A percentile compares a stretch with the other conserved stretches of the same genome.
phyloP scores from a whole-genome alignment of 352 stramenopile genomes.

The Phytophthora pistaciae region DNA sequence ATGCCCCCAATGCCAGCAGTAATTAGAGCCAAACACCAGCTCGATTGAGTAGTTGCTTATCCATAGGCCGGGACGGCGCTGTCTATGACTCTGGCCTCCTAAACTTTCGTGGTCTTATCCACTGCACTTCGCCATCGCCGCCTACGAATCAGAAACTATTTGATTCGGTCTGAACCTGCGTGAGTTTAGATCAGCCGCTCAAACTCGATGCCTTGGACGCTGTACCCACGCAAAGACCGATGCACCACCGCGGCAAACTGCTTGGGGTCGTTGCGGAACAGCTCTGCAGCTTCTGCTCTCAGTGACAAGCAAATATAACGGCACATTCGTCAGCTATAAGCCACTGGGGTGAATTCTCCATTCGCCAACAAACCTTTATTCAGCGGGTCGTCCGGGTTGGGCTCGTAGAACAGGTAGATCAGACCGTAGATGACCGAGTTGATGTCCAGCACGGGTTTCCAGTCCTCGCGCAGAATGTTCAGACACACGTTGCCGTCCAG shows the following conservation, averaged over 20 bases:
- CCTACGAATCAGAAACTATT: slow-evolving; percentile 19
- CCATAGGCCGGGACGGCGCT: slow-evolving; percentile 15
- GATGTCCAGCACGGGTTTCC: slow-evolving; percentile 99
- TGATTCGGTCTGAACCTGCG: slow-evolving; percentile 1
- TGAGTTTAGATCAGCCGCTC: slow-evolving; percentile 75
- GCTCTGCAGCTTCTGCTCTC: slow-evolving; percentile 94
- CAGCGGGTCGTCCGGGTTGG: slow-evolving; percentile 98
- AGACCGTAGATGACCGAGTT: slow-evolving; percentile 99
- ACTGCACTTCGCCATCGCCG: slow-evolving; percentile 12
- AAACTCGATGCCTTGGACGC: slow-evolving; percentile 85
- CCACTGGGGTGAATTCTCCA: neutral
- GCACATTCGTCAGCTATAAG: slow-evolving; percentile 3
- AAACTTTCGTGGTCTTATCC: slow-evolving; percentile 17
- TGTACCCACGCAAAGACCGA: slow-evolving; percentile 86
- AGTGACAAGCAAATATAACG: neutral
- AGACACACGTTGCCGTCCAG: slow-evolving; percentile 98
- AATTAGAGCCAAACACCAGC: slow-evolving; percentile 21
- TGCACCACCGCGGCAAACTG: slow-evolving; percentile 94
- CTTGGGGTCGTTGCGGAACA: slow-evolving; percentile 95
- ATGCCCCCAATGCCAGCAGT: slow-evolving; percentile 18
- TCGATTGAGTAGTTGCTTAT: slow-evolving; percentile 28
- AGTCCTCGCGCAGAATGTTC: slow-evolving; percentile 98
- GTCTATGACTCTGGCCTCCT: slow-evolving; percentile 24
- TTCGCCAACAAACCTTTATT: slow-evolving; percentile 85
- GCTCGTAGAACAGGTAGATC: slow-evolving; percentile 99